Evolutionary conservation across 1,284 basidiomycete genomes (phyloP).

Genomic region (Pyrrhoderma lamaoense): DNA sequence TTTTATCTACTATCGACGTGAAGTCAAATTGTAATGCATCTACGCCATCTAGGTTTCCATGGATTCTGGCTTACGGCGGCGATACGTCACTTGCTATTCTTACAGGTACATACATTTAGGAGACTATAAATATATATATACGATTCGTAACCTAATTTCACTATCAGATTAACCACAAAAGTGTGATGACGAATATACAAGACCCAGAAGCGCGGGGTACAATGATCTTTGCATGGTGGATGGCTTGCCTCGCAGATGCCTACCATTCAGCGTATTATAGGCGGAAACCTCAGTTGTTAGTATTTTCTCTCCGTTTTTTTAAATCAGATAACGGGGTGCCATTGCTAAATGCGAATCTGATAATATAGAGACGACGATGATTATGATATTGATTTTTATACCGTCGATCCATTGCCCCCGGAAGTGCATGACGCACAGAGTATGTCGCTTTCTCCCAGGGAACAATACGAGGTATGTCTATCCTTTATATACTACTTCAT

Average conservation of each 20-base stretch:
- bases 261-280: constrained; percentile 55
- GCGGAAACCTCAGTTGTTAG: constrained; percentile 58
- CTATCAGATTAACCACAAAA: constrained; percentile 70
- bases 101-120: constrained; percentile 43
- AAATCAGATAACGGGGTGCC: too few relatives aligned
- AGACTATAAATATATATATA: too few relatives aligned
- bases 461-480: constrained; percentile 59
- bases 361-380: constrained; percentile 47
- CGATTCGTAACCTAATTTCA: too few relatives aligned
- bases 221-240: constrained; percentile 83
- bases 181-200: constrained; percentile 58
- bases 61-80: constrained; percentile 73
- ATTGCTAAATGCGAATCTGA: too few relatives aligned
- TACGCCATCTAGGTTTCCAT: constrained; percentile 51
- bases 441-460: constrained; percentile 54
- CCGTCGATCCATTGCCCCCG: constrained; percentile 52
- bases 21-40: too few relatives aligned
- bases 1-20: constrained; percentile 2
- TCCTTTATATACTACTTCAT: constrained; percentile 9
- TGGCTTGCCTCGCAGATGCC: constrained; percentile 53
- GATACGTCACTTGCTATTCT: constrained; percentile 70
- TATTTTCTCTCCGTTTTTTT: too few relatives aligned
- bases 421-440: constrained; percentile 41
- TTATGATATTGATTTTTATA: constrained; percentile 75
- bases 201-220: constrained; percentile 68